These are phyloP conservation scores for Dysphania ambrosioides DNA, from an alignment of 148 eudicot genomes.

Conservation along the genomic window DNA sequence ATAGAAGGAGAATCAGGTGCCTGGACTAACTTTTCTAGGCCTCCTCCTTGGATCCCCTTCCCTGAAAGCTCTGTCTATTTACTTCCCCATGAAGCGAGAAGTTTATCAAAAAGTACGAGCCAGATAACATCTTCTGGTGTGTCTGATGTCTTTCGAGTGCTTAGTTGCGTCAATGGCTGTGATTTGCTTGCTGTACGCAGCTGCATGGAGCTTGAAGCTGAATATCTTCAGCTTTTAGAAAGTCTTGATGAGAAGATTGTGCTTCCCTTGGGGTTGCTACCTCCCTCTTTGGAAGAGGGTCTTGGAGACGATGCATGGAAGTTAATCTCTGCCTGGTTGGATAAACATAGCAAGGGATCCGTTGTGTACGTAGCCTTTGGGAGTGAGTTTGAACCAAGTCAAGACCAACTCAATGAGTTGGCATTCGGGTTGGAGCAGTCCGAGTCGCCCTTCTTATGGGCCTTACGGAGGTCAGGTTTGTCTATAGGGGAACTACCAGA, in stretches of 20 bases:
- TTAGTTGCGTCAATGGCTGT: not conserved
- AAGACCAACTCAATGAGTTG: not conserved
- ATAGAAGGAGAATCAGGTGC: not conserved
- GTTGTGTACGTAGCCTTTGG: not conserved
- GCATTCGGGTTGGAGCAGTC: not conserved
- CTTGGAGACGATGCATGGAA: not conserved
- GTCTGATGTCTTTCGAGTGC: not conserved
- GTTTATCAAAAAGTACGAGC: not conserved
- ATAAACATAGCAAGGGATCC: not conserved
- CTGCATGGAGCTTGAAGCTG: not conserved
- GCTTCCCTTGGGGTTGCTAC: not conserved
- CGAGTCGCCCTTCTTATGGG: not conserved
- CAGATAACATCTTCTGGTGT: not conserved
- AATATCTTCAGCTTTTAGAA: not conserved
- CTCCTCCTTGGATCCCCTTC: not conserved
- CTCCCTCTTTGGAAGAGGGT: not conserved
- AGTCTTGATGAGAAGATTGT: not conserved
- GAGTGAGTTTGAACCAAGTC: not conserved
- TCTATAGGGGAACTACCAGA: not conserved
- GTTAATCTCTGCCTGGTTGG: not conserved
- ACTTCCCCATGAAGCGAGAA: not conserved
- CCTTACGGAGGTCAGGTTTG: not conserved
- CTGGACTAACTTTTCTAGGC: not conserved
- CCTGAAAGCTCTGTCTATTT: not conserved
- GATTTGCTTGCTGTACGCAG: not conserved